Percentiles rank a stretch among this genome's conserved stretches.
phyloP scores from a whole-genome alignment of 169 alveolate species.

The Cryptosporidium meleagridis region DNA sequence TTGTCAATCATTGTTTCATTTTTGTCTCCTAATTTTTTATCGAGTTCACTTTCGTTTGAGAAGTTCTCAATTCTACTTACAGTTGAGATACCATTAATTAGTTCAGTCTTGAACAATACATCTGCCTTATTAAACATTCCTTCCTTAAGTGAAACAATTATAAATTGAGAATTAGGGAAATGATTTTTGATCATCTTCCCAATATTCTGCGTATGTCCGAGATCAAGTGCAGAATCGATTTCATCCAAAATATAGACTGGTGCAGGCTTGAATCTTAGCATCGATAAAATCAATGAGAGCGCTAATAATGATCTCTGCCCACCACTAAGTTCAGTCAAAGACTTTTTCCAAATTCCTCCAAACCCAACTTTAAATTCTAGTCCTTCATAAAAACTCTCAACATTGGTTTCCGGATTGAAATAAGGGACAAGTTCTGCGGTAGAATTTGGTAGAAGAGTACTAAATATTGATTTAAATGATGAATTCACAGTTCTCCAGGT shows the following conservation, averaged over 20 bases:
- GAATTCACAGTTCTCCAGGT: conserved; percentile 91
- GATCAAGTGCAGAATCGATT: conserved; percentile 99
- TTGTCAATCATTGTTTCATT: conserved; percentile 65
- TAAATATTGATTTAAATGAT: conserved; percentile 92
- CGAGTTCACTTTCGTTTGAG: conserved; percentile 19
- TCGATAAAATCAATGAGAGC: conserved; percentile 95
- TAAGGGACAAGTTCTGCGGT: conserved; percentile 88
- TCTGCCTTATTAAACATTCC: conserved; percentile 99
- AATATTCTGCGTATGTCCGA: conserved; percentile 97
- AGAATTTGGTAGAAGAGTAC: conserved; percentile 93
- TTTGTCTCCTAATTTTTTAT: conserved; percentile 52
- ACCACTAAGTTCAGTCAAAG: conserved; percentile 91
- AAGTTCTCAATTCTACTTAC: conserved; percentile 80
- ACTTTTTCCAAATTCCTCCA: conserved; percentile 93
- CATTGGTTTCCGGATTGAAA: conserved; percentile 38
- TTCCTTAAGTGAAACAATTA: conserved; percentile 96
- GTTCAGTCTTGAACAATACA: conserved; percentile 93
- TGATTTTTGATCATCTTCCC: conserved; percentile 96
- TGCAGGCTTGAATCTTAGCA: conserved; percentile 96
- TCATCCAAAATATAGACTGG: conserved; percentile 99
- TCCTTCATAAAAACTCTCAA: conserved; percentile 82
- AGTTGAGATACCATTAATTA: conserved; percentile 91
- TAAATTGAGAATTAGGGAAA: conserved; percentile 96
- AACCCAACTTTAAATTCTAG: conserved; percentile 90
- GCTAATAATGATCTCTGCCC: conserved; percentile 98